These are phyloP conservation scores for Bryoerythrophyllum caledonicum DNA, from an alignment of 225 moss, liverwort and hornwort species.

Conservation along the genomic window DNA sequence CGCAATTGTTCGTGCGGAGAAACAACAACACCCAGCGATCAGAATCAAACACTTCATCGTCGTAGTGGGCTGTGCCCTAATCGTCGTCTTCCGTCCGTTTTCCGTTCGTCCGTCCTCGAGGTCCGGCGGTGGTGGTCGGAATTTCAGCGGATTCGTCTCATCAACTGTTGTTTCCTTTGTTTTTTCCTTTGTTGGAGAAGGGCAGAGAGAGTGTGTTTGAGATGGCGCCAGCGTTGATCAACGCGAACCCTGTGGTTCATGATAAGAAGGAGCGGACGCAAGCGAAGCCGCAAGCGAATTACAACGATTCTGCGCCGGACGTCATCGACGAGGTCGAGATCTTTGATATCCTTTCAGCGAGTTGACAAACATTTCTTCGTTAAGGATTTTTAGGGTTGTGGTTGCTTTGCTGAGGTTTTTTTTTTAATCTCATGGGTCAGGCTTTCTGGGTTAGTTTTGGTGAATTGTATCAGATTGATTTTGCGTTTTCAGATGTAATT, in stretches of 20 bases:
- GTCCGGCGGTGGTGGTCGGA: too few relatives aligned
- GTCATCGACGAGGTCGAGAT: slow-evolving; percentile 73
- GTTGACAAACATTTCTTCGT: not conserved
- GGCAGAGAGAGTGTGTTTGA: not conserved
- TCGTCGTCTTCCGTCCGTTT: not conserved
- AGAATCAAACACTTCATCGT: too few relatives aligned
- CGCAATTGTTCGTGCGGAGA: too few relatives aligned
- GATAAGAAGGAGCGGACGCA: slow-evolving; percentile 68
- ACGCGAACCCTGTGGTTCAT: slow-evolving; percentile 86
- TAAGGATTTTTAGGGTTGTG: not conserved
- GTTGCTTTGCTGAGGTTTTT: slow-evolving; percentile 5
- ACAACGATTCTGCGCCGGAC: slow-evolving; percentile 49
- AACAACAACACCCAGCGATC: too few relatives aligned
- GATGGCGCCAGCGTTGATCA: slow-evolving; percentile 74
- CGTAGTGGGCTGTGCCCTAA: not conserved
- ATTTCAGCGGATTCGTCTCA: too few relatives aligned
- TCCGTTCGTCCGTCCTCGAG: not conserved
- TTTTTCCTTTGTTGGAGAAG: not conserved
- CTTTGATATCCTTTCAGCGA: slow-evolving; percentile 79
- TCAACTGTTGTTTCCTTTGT: too few relatives aligned
- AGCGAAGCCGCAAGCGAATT: slow-evolving; percentile 38
- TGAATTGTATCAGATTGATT: not conserved
- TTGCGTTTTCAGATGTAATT: not conserved
- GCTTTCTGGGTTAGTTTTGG: not conserved
- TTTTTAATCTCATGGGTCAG: not conserved